Conservation (phyloP, 169 alveolate genomes). For the Plasmodium vivax region DNA sequence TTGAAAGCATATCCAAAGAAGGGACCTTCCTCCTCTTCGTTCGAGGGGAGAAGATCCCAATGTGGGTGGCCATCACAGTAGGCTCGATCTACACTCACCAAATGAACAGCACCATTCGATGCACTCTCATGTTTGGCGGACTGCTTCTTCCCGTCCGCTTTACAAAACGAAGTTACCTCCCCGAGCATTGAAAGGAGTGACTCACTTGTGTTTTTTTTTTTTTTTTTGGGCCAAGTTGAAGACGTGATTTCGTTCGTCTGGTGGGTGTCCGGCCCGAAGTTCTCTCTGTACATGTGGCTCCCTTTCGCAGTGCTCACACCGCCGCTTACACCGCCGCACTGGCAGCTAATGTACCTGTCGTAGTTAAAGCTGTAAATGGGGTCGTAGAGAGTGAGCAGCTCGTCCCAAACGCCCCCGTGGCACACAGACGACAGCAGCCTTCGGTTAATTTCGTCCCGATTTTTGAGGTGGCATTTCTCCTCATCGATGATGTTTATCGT, state of each 20-base stretch:
- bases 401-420: conserved; percentile 91
- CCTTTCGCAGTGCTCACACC: too few relatives aligned
- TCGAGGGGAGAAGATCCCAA: background rate
- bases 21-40: background rate
- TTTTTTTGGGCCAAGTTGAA: background rate
- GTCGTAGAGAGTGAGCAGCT: conserved; percentile 84
- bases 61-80: background rate
- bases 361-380: conserved; percentile 78
- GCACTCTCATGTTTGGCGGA: background rate
- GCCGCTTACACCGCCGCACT: too few relatives aligned
- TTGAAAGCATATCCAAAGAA: background rate
- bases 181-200: background rate
- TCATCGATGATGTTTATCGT: conserved; percentile 55
- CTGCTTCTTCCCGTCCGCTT: background rate
- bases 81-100: background rate
- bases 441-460: conserved; percentile 59
- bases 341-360: background rate
- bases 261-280: background rate
- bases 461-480: conserved; percentile 59
- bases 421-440: conserved; percentile 75
- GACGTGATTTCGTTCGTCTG: background rate
- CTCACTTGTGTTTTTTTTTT: background rate
- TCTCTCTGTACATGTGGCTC: background rate
- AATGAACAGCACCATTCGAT: background rate
- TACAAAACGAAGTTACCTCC: background rate